Base-by-base conservation (phyloP, 805 yeast species). In the Pachysolen tannophilus region DNA sequence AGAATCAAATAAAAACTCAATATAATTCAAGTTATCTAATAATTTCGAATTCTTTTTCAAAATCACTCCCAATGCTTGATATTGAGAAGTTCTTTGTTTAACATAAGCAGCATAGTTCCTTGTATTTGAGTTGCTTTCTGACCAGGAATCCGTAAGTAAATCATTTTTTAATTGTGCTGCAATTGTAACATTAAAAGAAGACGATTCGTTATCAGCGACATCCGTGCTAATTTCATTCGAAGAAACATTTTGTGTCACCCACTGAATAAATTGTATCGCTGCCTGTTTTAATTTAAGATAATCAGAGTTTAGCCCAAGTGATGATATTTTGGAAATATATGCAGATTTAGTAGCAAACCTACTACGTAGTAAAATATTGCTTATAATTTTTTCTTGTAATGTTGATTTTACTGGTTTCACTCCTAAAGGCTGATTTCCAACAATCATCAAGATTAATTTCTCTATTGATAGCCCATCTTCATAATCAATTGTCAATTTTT, bases 51-150 rank as follows among this genome's bases (percentile, higher is more conserved):
- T 61, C 23, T 68, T 63, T 25, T 32, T 63, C 33, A 82, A 50
- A 6, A 88, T 63, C 15, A 75, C 67, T 2, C 94, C 92, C 17
- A 88, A 54, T 0, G 94, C 78, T 51, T 84, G 95, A 49, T 85
- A 88, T 45, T 82, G 85, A 26, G 67, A 56, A 46, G 70, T 68
- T 45, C 92, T 66, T 44, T 73, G 78, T 5, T 56, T 45, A 3
- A 72, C 29, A 10, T 53, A 46, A 1, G 49, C 40, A 2, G 63
- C 46, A 29, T 56, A 61, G 35, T 61, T 58, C 11, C 61, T 59
- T 9, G 64, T 60, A 11, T 23, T 14, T 8, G 37, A 18, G 8
- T 18, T 29, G 4, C 31, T 7, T 14, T 33, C 32, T n/a, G n/a
- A n/a, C 32, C 33, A 32, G 5, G 23, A 16, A 37, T 72, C 78